Conservation (phyloP, 371 early-diverging fungal species). For the Lichtheimia corymbifera region DNA sequence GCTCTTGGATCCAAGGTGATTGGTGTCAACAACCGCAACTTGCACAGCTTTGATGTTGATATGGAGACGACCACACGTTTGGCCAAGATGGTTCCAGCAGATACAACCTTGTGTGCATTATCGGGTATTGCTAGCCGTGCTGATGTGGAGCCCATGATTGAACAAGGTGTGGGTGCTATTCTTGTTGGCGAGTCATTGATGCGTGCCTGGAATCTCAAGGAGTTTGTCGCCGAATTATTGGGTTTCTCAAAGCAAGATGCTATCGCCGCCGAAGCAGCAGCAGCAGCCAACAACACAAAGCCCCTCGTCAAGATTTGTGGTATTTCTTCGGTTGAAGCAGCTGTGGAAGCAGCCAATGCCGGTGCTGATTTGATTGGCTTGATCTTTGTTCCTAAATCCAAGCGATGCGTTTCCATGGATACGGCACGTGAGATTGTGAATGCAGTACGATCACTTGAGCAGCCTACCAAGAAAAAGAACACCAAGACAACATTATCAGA, state of each 20-base stretch:
- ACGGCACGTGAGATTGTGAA: slow-evolving; percentile 65
- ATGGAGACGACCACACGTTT: slow-evolving; percentile 81
- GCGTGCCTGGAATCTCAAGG: slow-evolving; percentile 75
- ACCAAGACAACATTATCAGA: slow-evolving; percentile 5
- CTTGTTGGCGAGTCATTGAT: slow-evolving; percentile 96
- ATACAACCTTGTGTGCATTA: slow-evolving; percentile 79
- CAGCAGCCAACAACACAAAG: not conserved
- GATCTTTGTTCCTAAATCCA: slow-evolving; percentile 81
- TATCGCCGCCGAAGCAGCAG: slow-evolving; percentile 4
- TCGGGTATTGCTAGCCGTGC: slow-evolving; percentile 85
- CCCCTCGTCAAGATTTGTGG: slow-evolving; percentile 91
- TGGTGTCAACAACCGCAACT: slow-evolving; percentile 96
- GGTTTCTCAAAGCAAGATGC: slow-evolving; percentile 38
- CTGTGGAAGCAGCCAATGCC: slow-evolving; percentile 71
- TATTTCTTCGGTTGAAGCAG: slow-evolving; percentile 79
- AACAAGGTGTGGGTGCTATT: slow-evolving; percentile 79
- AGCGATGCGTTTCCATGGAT: slow-evolving; percentile 62
- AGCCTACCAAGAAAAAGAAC: not conserved
- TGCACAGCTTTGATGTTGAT: slow-evolving; percentile 95
- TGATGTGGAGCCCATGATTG: slow-evolving; percentile 84
- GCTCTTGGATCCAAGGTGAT: slow-evolving; percentile 83
- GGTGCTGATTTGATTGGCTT: slow-evolving; percentile 92
- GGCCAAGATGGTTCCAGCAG: slow-evolving; percentile 75
- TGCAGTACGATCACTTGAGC: slow-evolving; percentile 53
- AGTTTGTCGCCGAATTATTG: slow-evolving; percentile 73